Evolutionary conservation across 2,329 filamentous ascomycete genomes (phyloP), one percentile per base, ranked within the genome.

Genomic region (Claviceps capensis): DNA sequence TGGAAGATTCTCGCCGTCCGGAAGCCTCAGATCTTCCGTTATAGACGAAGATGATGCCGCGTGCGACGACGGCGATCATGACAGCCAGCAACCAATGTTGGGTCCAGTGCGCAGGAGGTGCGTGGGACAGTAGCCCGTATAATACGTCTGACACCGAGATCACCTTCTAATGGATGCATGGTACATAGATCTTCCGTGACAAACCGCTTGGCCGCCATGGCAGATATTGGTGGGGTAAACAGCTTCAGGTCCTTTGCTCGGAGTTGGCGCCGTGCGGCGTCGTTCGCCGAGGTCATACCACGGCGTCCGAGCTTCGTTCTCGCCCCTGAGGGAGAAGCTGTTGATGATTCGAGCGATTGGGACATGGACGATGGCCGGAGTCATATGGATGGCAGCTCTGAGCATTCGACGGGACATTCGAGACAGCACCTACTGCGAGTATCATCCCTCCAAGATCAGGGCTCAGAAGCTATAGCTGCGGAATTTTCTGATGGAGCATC

Each of bases 241-340:
- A 94, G 87, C 67, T 86, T 97, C 61, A 85, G 93, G 62, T 95
- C 90, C 62, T 97, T 97, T 65, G 87, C 90, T 45, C 81, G 86
- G 55, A 95, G 88, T 60, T 95, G 89, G 86, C 88, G 91, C 68
- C 83, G 91, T 65, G 91, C 91, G 40, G 88, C 89, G 26, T 84
- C 78, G 53, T 97, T 97, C 67, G 79, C 82, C 57, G 90, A 96
- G 66, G 87, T 95, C 59, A 83, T 93, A 37, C 88, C 88, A 5
- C 83, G 86, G 52, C 80, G 83, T 16, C 82, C 83, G 14, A 84
- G 86, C 37, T 88, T 95, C 63, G 74, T 87, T 50, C 77, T 82
- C 56, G 75, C 76, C 2, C 73, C 78, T 43, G 79, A 81, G 44
- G 75, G 78, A 54, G 41, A 55, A 23, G 23, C 30, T n/a, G 4